Base-by-base conservation (phyloP, 2,329 filamentous ascomycete genomes). In the Simplicillium aogashimaense region DNA sequence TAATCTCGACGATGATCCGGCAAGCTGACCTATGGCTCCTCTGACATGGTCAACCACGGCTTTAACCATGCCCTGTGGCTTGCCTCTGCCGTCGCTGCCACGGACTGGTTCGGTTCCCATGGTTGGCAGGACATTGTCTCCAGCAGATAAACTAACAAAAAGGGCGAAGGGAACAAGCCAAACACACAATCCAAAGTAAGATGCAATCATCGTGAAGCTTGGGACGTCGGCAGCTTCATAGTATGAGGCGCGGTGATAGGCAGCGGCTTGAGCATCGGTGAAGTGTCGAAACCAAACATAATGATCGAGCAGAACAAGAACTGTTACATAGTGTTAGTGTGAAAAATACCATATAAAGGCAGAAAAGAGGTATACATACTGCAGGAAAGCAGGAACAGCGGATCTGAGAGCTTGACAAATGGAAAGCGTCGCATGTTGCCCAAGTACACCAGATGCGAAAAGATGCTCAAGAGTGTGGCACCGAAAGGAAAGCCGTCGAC, bases 231-330 rank as follows among this genome's bases (percentile, higher is more conserved):
- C 65, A 43, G 70, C 67, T 47, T 86, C 77, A 56, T 83, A 81
- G 56, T 76, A 72, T 40, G 77, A 74, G 3, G 72, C 67, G 52
- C 74, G 69, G 41, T 72, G 63, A 61, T 81, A 78, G 3, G 78
- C 67, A 40, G 61, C 63, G 36, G 73, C 61, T 47, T 81, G 74
- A 41, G 73, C 69, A 41, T 70, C 64, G 43, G 84, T 90, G 62
- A 98, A 98, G 64, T 97, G 82, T 42, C 77, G 78, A 70, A 98
- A 97, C 90, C 92, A 98, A 38, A 94, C 70, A 64, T 87, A 95
- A 60, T 98, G 92, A 61, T 98, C 95, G 29, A 83, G 53, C 2
- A 95, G 70, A 10, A 98, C 92, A 29, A 97, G 74, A 3, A 78
- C 80, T 87, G 43, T 14, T 15, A n/a, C 16, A n/a, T 8, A 12